Evolutionary conservation across 2,329 filamentous ascomycete species (phyloP), one percentile per base, ranked within the genome.

Genomic region (Fusarium humuli): DNA sequence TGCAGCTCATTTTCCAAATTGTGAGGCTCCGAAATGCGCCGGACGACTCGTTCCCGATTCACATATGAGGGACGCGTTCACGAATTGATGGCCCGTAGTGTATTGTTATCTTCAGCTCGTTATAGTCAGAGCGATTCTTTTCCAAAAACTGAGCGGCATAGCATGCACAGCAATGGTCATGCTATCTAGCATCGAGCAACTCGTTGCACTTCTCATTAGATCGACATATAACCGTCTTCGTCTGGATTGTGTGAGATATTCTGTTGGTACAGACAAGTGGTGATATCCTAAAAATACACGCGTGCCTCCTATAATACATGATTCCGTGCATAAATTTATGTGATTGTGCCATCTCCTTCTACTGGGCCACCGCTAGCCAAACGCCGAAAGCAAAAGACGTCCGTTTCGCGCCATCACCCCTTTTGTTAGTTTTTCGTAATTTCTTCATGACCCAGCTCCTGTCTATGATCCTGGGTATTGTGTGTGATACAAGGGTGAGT

Each of bases 231-330:
- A 25, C n/a, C 22, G 32, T 61, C 41, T 42, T 45, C 57, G 37
- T 45, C 55, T 22, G 45, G n/a, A 37, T 40, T 49, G 42, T 13
- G 65, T 7, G 23, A 34, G 52, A 53, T 11, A 46, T 42, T 16
- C 30, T 32, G 7, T 32, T 32, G 20, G 29, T 62, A 57, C 29
- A 50, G 25, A 18, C 18, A 45, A 49, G 42, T 52, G 25, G 46
- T 52, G 48, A 58, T 70, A 48, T 53, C 56, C 49, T 42, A 29
- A 50, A 23, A 61, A 52, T 46, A 37, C 23, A 48, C 23, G 25
- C 53, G 42, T 34, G 11, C 54, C 59, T 65, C 57, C 56, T 67
- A 42, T 59, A 61, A 58, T 70, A 70, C 66, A 70, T 70, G 41
- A 55, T 54, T 56, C 67, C 40, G 52, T 67, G 69, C 66, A 63